phyloP scores from a whole-genome alignment of 2,329 filamentous ascomycete species.

The Hortaea werneckii region DNA sequence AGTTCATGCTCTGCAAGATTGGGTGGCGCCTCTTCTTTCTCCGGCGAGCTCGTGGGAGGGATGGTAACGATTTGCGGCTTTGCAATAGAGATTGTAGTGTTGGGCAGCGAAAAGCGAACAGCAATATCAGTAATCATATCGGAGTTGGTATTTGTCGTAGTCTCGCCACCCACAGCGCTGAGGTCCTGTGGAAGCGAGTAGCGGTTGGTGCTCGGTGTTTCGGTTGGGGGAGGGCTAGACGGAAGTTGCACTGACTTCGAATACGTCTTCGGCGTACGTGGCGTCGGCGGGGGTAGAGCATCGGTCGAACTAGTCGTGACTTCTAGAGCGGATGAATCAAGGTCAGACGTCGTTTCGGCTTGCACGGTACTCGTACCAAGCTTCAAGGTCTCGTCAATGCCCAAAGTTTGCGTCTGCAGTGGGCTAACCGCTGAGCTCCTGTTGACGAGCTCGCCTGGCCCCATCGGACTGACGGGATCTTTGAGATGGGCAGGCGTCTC shows the following conservation, averaged over 20 bases:
- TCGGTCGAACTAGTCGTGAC: conserved; percentile 8
- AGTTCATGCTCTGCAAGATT: too few relatives aligned
- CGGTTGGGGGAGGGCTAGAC: conserved; percentile 10
- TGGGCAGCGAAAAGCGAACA: conserved; percentile 28
- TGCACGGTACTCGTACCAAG: conserved; percentile 1
- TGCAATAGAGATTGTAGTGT: conserved; percentile 25
- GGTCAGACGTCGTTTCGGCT: conserved; percentile 3
- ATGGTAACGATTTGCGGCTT: conserved; percentile 26
- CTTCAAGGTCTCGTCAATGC: conserved; percentile 20
- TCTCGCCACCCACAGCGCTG: conserved; percentile 21
- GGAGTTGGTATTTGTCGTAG: conserved; percentile 20
- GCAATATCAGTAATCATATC: conserved; percentile 28
- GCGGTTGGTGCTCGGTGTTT: conserved; percentile 17
- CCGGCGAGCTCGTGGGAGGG: conserved; percentile 19
- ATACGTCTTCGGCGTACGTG: conserved; percentile 21
- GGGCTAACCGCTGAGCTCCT: conserved; percentile 26
- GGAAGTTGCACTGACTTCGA: conserved; percentile 25
- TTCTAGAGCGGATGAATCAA: conserved; percentile 3
- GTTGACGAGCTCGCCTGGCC: conserved; percentile 18
- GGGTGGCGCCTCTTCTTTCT: conserved; percentile 14
- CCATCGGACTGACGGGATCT: conserved; percentile 23
- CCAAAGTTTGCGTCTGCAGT: conserved; percentile 20
- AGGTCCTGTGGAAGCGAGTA: conserved; percentile 23
- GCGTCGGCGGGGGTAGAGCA: conserved; percentile 16
- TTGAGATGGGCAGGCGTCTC: neutral